Percentiles rank a stretch among this genome's conserved stretches.
Evolutionary conservation across 495 filamentous ascomycete genomes (phyloP).

Genomic region (Xylaria nigripes): DNA sequence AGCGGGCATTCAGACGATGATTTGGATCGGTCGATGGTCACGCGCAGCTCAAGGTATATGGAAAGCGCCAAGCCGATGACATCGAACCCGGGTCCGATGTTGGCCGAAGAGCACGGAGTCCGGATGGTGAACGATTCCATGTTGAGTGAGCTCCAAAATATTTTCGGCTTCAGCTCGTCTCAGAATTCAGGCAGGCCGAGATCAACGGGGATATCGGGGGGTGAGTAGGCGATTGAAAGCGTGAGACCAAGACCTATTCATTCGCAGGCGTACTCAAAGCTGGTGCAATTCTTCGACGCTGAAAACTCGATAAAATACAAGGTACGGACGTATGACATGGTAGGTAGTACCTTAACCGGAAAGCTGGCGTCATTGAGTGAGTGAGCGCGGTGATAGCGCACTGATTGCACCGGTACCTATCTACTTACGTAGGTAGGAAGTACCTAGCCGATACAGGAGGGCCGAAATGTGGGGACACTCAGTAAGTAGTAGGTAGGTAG

Average conservation of each 20-base stretch:
- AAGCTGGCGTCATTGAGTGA: too few species aligned
- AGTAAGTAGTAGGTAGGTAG: too few species aligned
- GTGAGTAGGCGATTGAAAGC: neutral
- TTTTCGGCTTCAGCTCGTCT: neutral
- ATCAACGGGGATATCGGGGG: neutral
- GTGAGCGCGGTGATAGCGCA: too few species aligned
- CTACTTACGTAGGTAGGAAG: too few species aligned
- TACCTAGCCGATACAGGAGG: too few species aligned
- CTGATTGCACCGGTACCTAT: too few species aligned
- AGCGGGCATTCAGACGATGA: conserved; percentile 51
- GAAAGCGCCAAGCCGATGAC: conserved; percentile 91
- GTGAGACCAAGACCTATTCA: neutral
- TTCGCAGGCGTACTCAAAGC: neutral
- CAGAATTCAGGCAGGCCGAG: neutral
- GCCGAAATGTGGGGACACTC: too few species aligned
- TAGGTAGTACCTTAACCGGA: too few species aligned
- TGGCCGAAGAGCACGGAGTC: conserved; percentile 84
- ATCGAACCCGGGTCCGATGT: conserved; percentile 95
- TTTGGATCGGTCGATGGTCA: conserved; percentile 54
- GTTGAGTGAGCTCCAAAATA: neutral
- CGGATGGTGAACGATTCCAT: conserved; percentile 51
- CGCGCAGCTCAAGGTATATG: conserved; percentile 76
- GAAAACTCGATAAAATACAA: neutral
- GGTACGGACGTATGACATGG: too few species aligned
- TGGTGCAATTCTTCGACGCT: neutral